A percentile compares a stretch with the other conserved stretches of the same genome.
phyloP scores from a whole-genome alignment of 2,329 filamentous ascomycete genomes.

The Fusarium sororula region DNA sequence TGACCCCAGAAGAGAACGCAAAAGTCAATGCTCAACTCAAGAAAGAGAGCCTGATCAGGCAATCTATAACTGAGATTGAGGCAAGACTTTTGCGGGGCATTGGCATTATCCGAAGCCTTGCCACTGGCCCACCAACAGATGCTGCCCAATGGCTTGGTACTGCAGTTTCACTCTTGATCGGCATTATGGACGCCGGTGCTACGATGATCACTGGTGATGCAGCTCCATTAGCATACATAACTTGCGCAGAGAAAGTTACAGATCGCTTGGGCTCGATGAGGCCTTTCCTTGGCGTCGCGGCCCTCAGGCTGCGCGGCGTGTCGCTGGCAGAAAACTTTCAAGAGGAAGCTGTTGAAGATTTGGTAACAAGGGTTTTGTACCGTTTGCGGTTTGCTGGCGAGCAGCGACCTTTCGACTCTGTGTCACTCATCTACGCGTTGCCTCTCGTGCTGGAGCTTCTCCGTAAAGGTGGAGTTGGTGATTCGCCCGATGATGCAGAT shows the following conservation, averaged over 20 bases:
- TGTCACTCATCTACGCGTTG: constrained; percentile 87
- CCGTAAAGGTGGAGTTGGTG: constrained; percentile 79
- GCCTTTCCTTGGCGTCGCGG: constrained; percentile 87
- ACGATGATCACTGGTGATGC: constrained; percentile 82
- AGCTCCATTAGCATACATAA: constrained; percentile 80
- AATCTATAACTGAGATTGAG: constrained; percentile 74
- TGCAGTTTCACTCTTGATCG: constrained; percentile 77
- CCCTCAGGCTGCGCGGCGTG: constrained; percentile 80
- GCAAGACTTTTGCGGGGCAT: constrained; percentile 81
- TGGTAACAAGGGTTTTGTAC: constrained; percentile 90
- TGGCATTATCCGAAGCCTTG: constrained; percentile 84
- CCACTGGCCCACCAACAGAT: constrained; percentile 88
- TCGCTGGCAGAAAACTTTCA: constrained; percentile 77
- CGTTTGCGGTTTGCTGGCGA: constrained; percentile 89
- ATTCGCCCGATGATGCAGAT: constrained; percentile 79
- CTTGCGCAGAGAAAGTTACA: constrained; percentile 79
- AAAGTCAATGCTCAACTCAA: constrained; percentile 92
- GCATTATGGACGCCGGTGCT: constrained; percentile 81
- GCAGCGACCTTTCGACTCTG: constrained; percentile 90
- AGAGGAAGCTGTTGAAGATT: constrained; percentile 82
- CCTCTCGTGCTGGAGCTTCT: constrained; percentile 84
- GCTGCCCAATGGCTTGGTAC: constrained; percentile 87
- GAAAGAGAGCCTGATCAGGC: constrained; percentile 84
- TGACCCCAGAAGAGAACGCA: constrained; percentile 85
- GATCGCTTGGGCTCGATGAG: constrained; percentile 78